phyloP scores from a whole-genome alignment of 805 yeast genomes.

The Hermanozyma aechmeae region DNA sequence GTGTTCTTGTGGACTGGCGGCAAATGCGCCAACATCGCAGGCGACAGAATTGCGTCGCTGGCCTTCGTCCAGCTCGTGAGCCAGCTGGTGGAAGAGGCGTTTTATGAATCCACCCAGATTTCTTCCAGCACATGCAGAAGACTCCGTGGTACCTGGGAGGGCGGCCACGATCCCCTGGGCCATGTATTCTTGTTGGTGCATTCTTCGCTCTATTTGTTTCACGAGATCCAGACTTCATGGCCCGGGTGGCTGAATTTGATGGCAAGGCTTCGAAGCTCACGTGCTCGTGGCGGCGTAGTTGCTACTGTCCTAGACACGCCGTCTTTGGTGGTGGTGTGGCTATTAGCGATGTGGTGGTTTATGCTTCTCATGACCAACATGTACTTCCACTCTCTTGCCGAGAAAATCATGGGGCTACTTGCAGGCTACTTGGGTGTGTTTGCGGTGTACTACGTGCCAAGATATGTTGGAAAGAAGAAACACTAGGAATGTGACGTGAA shows the following conservation, averaged over 20 bases:
- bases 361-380: slow-evolving; percentile 79
- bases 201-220: slow-evolving; percentile 53
- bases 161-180: slow-evolving; percentile 96
- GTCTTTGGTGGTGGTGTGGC: slow-evolving; percentile 13
- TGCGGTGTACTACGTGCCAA: slow-evolving; percentile 35
- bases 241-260: slow-evolving; percentile 12
- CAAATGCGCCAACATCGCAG: slow-evolving; percentile 35
- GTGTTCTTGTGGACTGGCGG: slow-evolving; percentile 82
- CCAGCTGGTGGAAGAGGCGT: neutral
- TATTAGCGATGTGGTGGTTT: slow-evolving; percentile 62
- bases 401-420: slow-evolving; percentile 62
- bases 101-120: slow-evolving; percentile 11
- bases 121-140: slow-evolving; percentile 26
- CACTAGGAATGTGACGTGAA: too few species aligned
- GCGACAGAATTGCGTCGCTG: slow-evolving; percentile 1
- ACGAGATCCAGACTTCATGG: slow-evolving; percentile 44
- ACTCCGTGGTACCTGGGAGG: slow-evolving; percentile 56
- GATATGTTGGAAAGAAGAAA: too few species aligned
- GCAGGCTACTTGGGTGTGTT: slow-evolving; percentile 49
- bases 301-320: slow-evolving; percentile 7
- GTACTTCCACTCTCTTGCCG: slow-evolving; percentile 74
- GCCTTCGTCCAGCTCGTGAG: too few species aligned
- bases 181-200: slow-evolving; percentile 76
- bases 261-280: slow-evolving; percentile 2
- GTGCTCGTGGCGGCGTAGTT: neutral